A percentile compares a stretch with the other conserved stretches of the same genome.
phyloP scores from a whole-genome alignment of 805 yeast genomes.

The Ogataea glucozyma region DNA sequence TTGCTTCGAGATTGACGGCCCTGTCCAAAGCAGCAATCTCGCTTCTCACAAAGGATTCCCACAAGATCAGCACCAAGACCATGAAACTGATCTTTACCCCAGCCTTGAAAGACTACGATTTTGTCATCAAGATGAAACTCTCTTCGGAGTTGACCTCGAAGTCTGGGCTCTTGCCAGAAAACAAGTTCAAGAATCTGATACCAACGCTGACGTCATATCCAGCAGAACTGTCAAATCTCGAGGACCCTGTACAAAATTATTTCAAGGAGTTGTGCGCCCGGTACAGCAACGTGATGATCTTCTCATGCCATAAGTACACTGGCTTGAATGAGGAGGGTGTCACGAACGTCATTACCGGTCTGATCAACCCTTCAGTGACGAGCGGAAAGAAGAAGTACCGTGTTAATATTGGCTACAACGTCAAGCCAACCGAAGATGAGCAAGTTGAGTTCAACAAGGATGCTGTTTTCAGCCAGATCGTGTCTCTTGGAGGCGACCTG shows the following conservation, averaged over 20 bases:
- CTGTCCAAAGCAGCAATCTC: conserved; percentile 74
- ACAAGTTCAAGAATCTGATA: conserved; percentile 62
- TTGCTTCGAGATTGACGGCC: conserved; percentile 86
- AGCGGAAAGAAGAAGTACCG: conserved; percentile 66
- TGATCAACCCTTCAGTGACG: conserved; percentile 67
- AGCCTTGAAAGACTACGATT: conserved; percentile 81
- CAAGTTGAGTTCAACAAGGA: conserved; percentile 66
- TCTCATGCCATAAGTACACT: conserved; percentile 61
- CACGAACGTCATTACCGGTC: conserved; percentile 68
- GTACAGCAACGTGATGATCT: conserved; percentile 66
- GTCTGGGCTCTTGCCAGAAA: conserved; percentile 57
- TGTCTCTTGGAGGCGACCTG: conserved; percentile 66
- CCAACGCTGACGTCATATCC: conserved; percentile 41
- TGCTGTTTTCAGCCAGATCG: conserved; percentile 73
- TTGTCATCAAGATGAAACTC: conserved; percentile 61
- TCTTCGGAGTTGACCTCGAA: conserved; percentile 40
- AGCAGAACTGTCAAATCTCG: conserved; percentile 32
- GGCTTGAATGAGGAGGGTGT: conserved; percentile 53
- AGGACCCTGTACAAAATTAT: conserved; percentile 63
- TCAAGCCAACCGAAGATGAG: conserved; percentile 54
- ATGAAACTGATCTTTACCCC: conserved; percentile 71
- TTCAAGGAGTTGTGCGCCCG: conserved; percentile 60
- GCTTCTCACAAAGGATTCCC: conserved; percentile 42
- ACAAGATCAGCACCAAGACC: conserved; percentile 36
- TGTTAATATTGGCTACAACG: conserved; percentile 75